A percentile compares a stretch with the other conserved stretches of the same genome.
These are phyloP conservation scores for Euclidium syriacum DNA, from an alignment of 345 rosid genomes.

Conservation along the genomic window DNA sequence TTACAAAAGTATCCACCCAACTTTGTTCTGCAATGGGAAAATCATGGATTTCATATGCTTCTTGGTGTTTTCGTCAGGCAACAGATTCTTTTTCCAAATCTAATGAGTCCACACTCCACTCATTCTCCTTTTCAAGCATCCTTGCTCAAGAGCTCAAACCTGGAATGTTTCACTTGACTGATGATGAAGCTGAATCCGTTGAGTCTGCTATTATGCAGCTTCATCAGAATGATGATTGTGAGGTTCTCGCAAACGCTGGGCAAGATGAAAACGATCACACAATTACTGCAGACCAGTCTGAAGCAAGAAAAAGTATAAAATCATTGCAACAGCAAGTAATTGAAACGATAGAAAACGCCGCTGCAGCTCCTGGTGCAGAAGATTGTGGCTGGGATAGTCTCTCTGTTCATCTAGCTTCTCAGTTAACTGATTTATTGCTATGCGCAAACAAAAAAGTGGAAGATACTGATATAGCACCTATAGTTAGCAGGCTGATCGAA, in stretches of 20 bases:
- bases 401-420: conserved; percentile 60
- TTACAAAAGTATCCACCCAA: conserved; percentile 70
- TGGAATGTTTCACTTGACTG: conserved; percentile 61
- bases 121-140: conserved; percentile 53
- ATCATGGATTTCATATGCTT: conserved; percentile 90
- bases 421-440: conserved; percentile 39
- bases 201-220: conserved; percentile 40
- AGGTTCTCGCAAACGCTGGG: conserved; percentile 23
- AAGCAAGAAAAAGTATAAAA: conserved; percentile 28
- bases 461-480: conserved; percentile 37
- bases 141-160: conserved; percentile 57
- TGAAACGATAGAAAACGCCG: conserved; percentile 62
- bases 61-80: conserved; percentile 89
- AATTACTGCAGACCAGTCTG: conserved; percentile 35
- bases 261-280: conserved; percentile 25
- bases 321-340: conserved; percentile 49
- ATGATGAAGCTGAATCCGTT: conserved; percentile 54
- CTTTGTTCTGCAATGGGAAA: conserved; percentile 85
- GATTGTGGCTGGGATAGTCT: conserved; percentile 45
- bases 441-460: conserved; percentile 36
- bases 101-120: conserved; percentile 35
- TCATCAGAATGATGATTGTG: conserved; percentile 32
- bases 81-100: conserved; percentile 40
- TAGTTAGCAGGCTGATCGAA: conserved; percentile 55
- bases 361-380: conserved; percentile 69